phyloP scores from a whole-genome alignment of 2,329 filamentous ascomycete genomes.

The Fusarium newnesense region DNA sequence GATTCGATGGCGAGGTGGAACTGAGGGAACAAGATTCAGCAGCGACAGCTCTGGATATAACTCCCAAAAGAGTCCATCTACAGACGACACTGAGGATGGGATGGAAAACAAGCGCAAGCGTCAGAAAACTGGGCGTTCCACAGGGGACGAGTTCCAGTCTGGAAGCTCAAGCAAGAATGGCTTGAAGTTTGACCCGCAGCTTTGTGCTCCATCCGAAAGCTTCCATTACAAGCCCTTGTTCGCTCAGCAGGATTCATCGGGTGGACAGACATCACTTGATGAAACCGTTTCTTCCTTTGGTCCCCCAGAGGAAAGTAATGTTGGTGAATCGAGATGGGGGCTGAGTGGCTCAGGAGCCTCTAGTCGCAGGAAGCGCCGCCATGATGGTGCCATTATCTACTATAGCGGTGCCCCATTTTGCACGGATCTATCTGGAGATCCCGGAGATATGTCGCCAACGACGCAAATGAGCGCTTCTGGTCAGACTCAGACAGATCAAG shows the following conservation, averaged over 20 bases:
- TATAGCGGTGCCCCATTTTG: slow-evolving; percentile 84
- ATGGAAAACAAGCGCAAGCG: slow-evolving; percentile 59
- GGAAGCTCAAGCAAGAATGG: slow-evolving; percentile 51
- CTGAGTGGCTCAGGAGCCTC: slow-evolving; percentile 60
- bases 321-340: slow-evolving; percentile 58
- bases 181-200: slow-evolving; percentile 53
- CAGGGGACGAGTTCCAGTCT: slow-evolving; percentile 49
- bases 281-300: slow-evolving; percentile 62
- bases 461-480: slow-evolving; percentile 61
- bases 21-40: slow-evolving; percentile 71
- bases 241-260: slow-evolving; percentile 59
- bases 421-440: slow-evolving; percentile 80
- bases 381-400: slow-evolving; percentile 83
- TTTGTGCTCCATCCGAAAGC: slow-evolving; percentile 54
- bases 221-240: slow-evolving; percentile 76
- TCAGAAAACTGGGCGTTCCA: slow-evolving; percentile 53
- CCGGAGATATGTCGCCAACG: slow-evolving; percentile 58
- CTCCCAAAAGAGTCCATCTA: slow-evolving; percentile 59
- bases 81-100: slow-evolving; percentile 59
- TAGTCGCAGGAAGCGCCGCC: slow-evolving; percentile 63
- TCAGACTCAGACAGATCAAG: slow-evolving; percentile 46
- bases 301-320: slow-evolving; percentile 59
- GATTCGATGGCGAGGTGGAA: slow-evolving; percentile 80
- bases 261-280: slow-evolving; percentile 59
- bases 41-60: slow-evolving; percentile 69